A percentile compares a stretch with the other conserved stretches of the same genome.
Evolutionary conservation across 2,329 filamentous ascomycete species (phyloP).

Genomic region (Bertia moriformis): DNA sequence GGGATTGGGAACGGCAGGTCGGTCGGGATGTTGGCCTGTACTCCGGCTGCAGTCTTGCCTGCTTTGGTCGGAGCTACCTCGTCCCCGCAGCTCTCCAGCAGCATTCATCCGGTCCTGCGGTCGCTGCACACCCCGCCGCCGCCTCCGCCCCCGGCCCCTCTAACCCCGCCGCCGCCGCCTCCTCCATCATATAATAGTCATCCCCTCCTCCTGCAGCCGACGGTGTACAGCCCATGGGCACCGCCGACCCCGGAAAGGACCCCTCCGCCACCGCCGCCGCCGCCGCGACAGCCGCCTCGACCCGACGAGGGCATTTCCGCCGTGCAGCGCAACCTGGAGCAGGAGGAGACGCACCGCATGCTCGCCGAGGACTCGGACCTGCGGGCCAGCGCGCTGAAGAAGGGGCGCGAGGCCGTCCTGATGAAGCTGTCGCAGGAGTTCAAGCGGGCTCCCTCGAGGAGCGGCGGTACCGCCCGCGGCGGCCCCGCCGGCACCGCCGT

Average conservation of each 20-base stretch:
- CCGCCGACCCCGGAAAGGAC: constrained; percentile 5
- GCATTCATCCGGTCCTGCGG: neutral
- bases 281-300: constrained; percentile 20
- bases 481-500: constrained; percentile 6
- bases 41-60: no score
- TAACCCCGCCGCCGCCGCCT: neutral
- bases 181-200: neutral
- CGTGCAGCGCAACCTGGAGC: constrained; percentile 41
- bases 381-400: constrained; percentile 36
- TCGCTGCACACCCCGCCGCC: neutral
- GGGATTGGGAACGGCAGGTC: no score
- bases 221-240: constrained; percentile 3
- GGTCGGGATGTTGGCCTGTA: no score
- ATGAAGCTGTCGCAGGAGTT: constrained; percentile 41
- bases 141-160: no score
- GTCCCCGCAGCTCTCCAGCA: no score
- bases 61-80: no score
- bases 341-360: constrained; percentile 37
- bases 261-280: constrained; percentile 6
- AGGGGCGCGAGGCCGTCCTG: constrained; percentile 45
- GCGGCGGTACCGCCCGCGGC: neutral
- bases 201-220: neutral
- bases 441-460: constrained; percentile 4
- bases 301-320: constrained; percentile 40
- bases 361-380: constrained; percentile 41